phyloP scores from a whole-genome alignment of 2,329 filamentous ascomycete genomes.

The Colletotrichum neosansevieriae region DNA sequence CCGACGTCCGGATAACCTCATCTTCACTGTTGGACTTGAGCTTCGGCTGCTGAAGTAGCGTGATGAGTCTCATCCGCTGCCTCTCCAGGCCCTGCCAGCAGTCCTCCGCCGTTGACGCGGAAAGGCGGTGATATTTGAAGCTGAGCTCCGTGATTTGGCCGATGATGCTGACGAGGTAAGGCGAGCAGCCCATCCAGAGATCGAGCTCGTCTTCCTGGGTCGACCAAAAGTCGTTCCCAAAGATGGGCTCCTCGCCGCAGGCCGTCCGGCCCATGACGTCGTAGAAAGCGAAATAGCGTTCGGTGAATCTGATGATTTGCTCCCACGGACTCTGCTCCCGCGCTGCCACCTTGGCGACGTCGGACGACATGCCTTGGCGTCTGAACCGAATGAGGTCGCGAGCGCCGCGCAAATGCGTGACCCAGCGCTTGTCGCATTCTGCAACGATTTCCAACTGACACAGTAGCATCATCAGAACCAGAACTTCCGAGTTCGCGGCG shows the following conservation, averaged over 20 bases:
- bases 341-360: slow-evolving; percentile 3
- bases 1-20: slow-evolving; percentile 49
- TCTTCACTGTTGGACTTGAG: slow-evolving; percentile 44
- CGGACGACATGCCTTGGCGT: slow-evolving; percentile 40
- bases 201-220: slow-evolving; percentile 51
- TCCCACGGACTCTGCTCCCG: slow-evolving; percentile 41
- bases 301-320: slow-evolving; percentile 44
- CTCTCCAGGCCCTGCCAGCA: slow-evolving; percentile 32
- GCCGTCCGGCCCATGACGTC: slow-evolving; percentile 60
- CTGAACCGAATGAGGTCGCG: slow-evolving; percentile 56
- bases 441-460: slow-evolving; percentile 40
- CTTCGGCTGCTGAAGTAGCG: slow-evolving; percentile 21
- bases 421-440: slow-evolving; percentile 57
- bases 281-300: slow-evolving; percentile 59
- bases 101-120: slow-evolving; percentile 24
- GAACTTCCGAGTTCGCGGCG: slow-evolving; percentile 34
- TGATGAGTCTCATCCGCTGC: slow-evolving; percentile 25
- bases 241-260: slow-evolving; percentile 56
- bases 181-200: slow-evolving; percentile 59
- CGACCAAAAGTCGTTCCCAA: slow-evolving; percentile 57
- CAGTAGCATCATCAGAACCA: slow-evolving; percentile 40
- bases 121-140: slow-evolving; percentile 46
- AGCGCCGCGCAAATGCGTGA: slow-evolving; percentile 56
- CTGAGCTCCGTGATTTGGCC: slow-evolving; percentile 57
- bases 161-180: slow-evolving; percentile 55